Base-by-base conservation (phyloP, 345 rosid genomes). In the Syzygium jambos region DNA sequence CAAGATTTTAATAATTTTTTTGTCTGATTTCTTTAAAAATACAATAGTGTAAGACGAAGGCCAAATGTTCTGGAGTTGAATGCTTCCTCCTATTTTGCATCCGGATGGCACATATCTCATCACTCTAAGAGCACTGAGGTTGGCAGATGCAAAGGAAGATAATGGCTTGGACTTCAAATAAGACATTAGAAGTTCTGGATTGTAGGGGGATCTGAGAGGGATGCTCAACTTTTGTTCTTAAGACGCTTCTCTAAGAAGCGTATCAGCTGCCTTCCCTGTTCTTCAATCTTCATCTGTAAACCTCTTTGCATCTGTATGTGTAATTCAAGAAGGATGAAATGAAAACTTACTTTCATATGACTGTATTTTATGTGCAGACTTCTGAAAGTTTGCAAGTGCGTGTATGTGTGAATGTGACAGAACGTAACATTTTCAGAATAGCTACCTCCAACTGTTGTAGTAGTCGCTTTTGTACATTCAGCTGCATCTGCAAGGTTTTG, bases 381-480 rank as follows among this genome's bases (percentile, higher is more conserved):
- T 53, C 16, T 11, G 83, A 23, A 52, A 21, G 29, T 86, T 46
- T n/a, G 4, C 13, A 21, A 3, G 77, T 27, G 34, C 14, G 12
- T 56, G 85, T 38, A 41, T 11, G 34, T 22, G 41, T 27, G 14
- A 7, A 27, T 56, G 14, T 30, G 23, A 61, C 22, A 30, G 80
- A 68, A 4, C 11, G 14, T 21, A 55, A 56, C 49, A 52, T 3
- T 9, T 7, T 57, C 12, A 16, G n/a, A 25, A 56, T 38, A 11
- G 85, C 86, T 34, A 90, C 93, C 92, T 92, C 89, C 80, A 90
- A 46, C 87, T 92, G 93, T 85, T 92, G 89, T 73, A 90, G 88
- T 6, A 92, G 84, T 10, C 80, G 86, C 85, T 41, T 89, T 29
- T 89, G 93, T 34, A 92, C 89, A 19, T 89, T 92, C 27, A 90